Evolutionary conservation across 2,329 filamentous ascomycete species (phyloP).

Genomic region (Sporothrix pallida): DNA sequence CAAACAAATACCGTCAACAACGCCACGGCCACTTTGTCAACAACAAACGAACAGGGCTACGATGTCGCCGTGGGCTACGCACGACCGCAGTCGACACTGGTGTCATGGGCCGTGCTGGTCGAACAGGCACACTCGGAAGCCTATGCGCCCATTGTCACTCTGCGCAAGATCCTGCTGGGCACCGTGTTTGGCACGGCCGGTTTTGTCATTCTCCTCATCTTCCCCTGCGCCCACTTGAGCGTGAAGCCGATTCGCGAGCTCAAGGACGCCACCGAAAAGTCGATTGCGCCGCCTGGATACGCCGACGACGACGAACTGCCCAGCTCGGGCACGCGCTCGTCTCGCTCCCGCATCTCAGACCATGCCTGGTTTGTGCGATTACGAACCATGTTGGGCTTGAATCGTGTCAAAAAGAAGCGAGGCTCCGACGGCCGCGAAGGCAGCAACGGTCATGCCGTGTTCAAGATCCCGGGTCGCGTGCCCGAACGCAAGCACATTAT

Average conservation of each 20-base stretch:
- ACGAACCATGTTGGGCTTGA: conserved; percentile 42
- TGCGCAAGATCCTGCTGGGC: conserved; percentile 80
- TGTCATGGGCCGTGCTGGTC: conserved; percentile 82
- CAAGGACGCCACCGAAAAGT: conserved; percentile 75
- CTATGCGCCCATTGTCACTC: conserved; percentile 72
- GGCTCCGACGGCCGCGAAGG: conserved; percentile 43
- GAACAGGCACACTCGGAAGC: conserved; percentile 78
- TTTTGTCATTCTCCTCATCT: conserved; percentile 70
- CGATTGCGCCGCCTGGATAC: conserved; percentile 69
- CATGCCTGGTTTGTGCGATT: conserved; percentile 49
- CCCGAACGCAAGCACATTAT: conserved; percentile 75
- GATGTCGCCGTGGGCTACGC: conserved; percentile 82
- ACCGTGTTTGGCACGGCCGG: conserved; percentile 86
- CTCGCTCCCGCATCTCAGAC: conserved; percentile 52
- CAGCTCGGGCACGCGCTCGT: conserved; percentile 50
- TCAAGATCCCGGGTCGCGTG: conserved; percentile 86
- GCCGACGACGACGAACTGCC: conserved; percentile 58
- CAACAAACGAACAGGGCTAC: conserved; percentile 72
- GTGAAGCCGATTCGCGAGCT: conserved; percentile 80
- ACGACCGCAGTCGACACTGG: conserved; percentile 68
- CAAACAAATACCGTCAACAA: conserved; percentile 63
- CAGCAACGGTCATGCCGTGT: conserved; percentile 61
- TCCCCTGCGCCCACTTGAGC: conserved; percentile 81
- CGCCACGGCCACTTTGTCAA: conserved; percentile 70
- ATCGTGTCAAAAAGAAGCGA: conserved; percentile 42